Evolutionary conservation across 805 yeast genomes (phyloP).

Genomic region (Kluyveromyces siamensis): DNA sequence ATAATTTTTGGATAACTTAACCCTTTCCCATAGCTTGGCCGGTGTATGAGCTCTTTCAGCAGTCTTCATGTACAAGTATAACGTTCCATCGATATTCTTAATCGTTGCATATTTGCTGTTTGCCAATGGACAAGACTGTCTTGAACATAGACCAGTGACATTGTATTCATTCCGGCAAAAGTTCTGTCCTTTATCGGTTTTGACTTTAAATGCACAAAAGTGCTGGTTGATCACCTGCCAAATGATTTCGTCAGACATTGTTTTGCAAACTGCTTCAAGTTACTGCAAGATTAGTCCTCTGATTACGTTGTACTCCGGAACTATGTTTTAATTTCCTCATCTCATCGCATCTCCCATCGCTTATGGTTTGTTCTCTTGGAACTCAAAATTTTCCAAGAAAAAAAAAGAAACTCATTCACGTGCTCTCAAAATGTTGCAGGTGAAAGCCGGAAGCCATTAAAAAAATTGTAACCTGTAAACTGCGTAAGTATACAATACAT

Average conservation of each 20-base stretch:
- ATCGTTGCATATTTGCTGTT: conserved; percentile 87
- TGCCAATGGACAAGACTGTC: conserved; percentile 95
- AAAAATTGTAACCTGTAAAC: too few relatives aligned
- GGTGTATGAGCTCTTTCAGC: conserved; percentile 98
- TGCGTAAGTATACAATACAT: too few relatives aligned
- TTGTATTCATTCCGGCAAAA: conserved; percentile 96
- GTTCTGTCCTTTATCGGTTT: conserved; percentile 79
- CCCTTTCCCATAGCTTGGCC: conserved; percentile 88
- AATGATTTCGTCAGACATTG: conserved; percentile 68
- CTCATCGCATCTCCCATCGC: conserved; percentile 19
- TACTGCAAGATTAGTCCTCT: neutral
- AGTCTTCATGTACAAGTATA: conserved; percentile 89
- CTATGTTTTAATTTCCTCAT: conserved; percentile 2
- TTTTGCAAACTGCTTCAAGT: neutral
- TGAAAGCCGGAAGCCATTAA: too few relatives aligned
- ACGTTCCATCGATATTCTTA: conserved; percentile 66
- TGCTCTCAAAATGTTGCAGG: neutral
- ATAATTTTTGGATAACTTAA: conserved; percentile 82
- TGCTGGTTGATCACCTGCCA: conserved; percentile 97
- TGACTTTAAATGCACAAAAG: conserved; percentile 90
- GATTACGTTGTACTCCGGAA: neutral
- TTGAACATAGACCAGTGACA: conserved; percentile 85
- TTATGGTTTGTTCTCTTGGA: conserved; percentile 8
- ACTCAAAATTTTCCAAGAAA: conserved; percentile 5
- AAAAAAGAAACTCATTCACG: neutral